Evolutionary conservation across 1,284 basidiomycete genomes (phyloP).

Genomic region (Golubevia sp.): DNA sequence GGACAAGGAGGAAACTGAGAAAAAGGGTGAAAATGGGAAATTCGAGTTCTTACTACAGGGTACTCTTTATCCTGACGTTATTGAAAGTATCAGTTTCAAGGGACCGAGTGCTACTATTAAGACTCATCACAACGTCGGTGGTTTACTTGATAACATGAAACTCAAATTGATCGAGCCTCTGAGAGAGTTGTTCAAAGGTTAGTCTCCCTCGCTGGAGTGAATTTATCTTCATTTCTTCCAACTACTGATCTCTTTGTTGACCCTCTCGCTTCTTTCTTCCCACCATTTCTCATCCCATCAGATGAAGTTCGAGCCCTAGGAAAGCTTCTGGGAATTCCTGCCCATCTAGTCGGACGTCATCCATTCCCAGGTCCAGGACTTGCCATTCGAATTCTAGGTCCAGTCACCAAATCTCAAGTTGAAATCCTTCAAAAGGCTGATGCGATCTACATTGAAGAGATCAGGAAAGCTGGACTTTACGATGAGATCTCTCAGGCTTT

Average conservation of each 20-base stretch:
- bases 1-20: slow-evolving; percentile 74
- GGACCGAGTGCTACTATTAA: slow-evolving; percentile 99
- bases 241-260: not conserved
- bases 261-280: slow-evolving; percentile 2
- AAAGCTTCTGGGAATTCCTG: slow-evolving; percentile 85
- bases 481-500: slow-evolving; percentile 96
- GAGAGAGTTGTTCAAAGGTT: slow-evolving; percentile 96
- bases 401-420: slow-evolving; percentile 90
- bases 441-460: slow-evolving; percentile 96
- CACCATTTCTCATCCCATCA: slow-evolving; percentile 7
- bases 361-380: slow-evolving; percentile 99
- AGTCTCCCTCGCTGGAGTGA: slow-evolving; percentile 21
- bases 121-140: slow-evolving; percentile 99
- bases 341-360: slow-evolving; percentile 90
- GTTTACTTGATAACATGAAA: slow-evolving; percentile 96
- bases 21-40: slow-evolving; percentile 77
- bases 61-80: slow-evolving; percentile 99
- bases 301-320: slow-evolving; percentile 96
- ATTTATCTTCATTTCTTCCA: not conserved
- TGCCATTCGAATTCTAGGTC: slow-evolving; percentile 97
- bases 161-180: slow-evolving; percentile 98
- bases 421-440: slow-evolving; percentile 93
- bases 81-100: slow-evolving; percentile 99
- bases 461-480: slow-evolving; percentile 87
- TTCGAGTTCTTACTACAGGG: slow-evolving; percentile 98